Base-by-base conservation (phyloP, 2,329 filamentous ascomycete genomes). In the Hymenoscyphus fraxineus region DNA sequence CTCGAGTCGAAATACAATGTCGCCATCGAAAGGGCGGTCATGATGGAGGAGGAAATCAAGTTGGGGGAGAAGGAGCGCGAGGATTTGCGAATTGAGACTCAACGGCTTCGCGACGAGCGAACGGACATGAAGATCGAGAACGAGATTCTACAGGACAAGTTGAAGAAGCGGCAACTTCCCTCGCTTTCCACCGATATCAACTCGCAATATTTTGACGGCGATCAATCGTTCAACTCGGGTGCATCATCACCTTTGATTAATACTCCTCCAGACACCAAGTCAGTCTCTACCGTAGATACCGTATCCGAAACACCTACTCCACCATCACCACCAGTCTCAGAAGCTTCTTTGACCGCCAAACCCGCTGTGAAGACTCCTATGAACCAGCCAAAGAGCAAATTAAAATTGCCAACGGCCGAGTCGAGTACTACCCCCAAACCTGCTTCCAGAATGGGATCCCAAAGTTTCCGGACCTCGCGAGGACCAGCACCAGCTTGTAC, bases 1-100 rank as follows among this genome's bases (percentile, higher is more conserved):
- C 83, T 99, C 77, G 95, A 99, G 79, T 94, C 91, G 67, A 99
- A 98, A 78, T 97, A 95, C 78, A 98, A 97, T 76, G 86, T 96
- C 64, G 87, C 93, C 4, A 96, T 99, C 71, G 95, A 99, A 79
- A 85, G 94, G 62, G 88, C 85, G 10, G 95, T 99, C 32, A 87
- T 99, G 84, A 85, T 97, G 79, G 95, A 99, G 76, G 93, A 97
- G 77, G 95, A 98, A 77, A 90, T 98, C 73, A 94, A 90, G 78
- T 85, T 87, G 56, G 92, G 92, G 58, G 95, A 99, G 75, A 91
- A 96, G 78, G 95, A 99, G 77, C 87, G 95, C 73, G 95, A 99
- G 77, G 79, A 81, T 7, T 81, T 99, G 66, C 88, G 95, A 60
- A 97, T 99, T 72, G 93, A 98, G 73, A 87, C 90, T 10, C 95